Percentiles rank a stretch among this genome's conserved stretches.
These are phyloP conservation scores for Paramarasmius palmivorus DNA, from an alignment of 1,284 basidiomycete genomes.

Conservation along the genomic window DNA sequence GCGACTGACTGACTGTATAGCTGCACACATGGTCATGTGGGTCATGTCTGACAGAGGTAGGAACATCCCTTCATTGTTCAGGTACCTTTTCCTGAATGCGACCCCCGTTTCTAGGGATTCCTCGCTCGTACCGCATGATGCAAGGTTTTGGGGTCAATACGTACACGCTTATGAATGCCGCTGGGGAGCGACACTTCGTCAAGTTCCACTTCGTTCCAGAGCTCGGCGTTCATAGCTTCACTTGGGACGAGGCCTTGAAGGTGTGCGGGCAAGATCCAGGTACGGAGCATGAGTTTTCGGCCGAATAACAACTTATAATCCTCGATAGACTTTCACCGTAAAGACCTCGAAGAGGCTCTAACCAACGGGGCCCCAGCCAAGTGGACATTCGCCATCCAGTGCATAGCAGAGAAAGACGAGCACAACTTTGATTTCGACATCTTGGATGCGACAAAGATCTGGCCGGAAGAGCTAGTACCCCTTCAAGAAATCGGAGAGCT, in stretches of 20 bases:
- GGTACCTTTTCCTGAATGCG: slow-evolving; percentile 14
- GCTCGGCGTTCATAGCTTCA: slow-evolving; percentile 78
- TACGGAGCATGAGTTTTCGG: no score
- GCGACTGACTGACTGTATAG: slow-evolving; percentile 10
- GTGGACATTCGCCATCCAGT: slow-evolving; percentile 80
- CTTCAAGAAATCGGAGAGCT: slow-evolving; percentile 76
- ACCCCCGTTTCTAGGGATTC: slow-evolving; percentile 39
- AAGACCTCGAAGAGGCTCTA: slow-evolving; percentile 80
- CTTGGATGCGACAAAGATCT: slow-evolving; percentile 83
- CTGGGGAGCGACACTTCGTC: slow-evolving; percentile 73
- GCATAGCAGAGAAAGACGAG: slow-evolving; percentile 65
- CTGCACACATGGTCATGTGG: slow-evolving; percentile 84
- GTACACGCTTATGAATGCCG: slow-evolving; percentile 67
- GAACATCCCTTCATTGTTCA: neutral
- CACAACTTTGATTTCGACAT: slow-evolving; percentile 82
- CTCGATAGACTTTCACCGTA: slow-evolving; percentile 64
- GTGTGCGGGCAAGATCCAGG: slow-evolving; percentile 77
- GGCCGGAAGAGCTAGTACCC: slow-evolving; percentile 79
- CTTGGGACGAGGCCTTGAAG: slow-evolving; percentile 88
- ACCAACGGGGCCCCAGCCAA: slow-evolving; percentile 64
- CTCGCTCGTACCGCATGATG: slow-evolving; percentile 84
- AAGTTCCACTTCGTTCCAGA: slow-evolving; percentile 86
- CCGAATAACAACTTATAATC: no score
- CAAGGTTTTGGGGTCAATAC: slow-evolving; percentile 88
- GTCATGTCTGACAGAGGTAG: slow-evolving; percentile 74